Evolutionary conservation across 805 yeast species (phyloP).

Genomic region (Lachancea sp.): DNA sequence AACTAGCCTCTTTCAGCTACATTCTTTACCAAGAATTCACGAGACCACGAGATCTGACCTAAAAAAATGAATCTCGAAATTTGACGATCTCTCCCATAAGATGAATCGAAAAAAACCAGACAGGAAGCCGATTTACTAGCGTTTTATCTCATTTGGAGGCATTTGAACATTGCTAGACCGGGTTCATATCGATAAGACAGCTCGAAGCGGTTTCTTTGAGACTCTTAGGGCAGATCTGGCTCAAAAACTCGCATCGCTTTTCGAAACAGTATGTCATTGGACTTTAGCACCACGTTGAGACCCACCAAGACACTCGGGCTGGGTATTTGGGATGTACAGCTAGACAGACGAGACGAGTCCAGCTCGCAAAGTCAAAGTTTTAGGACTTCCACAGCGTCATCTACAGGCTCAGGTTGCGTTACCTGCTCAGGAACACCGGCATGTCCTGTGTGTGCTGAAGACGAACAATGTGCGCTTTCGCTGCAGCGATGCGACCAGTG

Average conservation of each 20-base stretch:
- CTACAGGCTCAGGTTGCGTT: conserved; percentile 35
- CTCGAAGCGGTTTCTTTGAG: not conserved
- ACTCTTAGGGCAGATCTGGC: not conserved
- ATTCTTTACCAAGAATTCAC: not conserved
- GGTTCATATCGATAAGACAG: no score
- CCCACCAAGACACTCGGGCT: conserved; percentile 1
- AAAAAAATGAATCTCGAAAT: no score
- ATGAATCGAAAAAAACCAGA: not conserved
- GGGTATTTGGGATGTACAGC: not conserved
- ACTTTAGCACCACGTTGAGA: not conserved
- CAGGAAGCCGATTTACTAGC: not conserved
- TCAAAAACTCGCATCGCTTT: not conserved
- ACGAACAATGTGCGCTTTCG: conserved; percentile 50
- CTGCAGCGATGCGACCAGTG: conserved; percentile 53
- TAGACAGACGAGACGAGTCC: not conserved
- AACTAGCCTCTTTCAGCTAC: not conserved
- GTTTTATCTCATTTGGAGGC: not conserved
- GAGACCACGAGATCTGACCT: not conserved
- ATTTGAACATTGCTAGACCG: no score
- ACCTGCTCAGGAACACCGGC: conserved; percentile 34
- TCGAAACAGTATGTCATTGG: not conserved
- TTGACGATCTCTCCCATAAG: no score
- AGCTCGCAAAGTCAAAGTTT: not conserved
- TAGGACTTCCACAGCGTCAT: conserved; percentile 1
- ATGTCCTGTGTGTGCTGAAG: conserved; percentile 50